Base-by-base conservation (phyloP, 805 yeast genomes). In the Kuraishia piskuri region DNA sequence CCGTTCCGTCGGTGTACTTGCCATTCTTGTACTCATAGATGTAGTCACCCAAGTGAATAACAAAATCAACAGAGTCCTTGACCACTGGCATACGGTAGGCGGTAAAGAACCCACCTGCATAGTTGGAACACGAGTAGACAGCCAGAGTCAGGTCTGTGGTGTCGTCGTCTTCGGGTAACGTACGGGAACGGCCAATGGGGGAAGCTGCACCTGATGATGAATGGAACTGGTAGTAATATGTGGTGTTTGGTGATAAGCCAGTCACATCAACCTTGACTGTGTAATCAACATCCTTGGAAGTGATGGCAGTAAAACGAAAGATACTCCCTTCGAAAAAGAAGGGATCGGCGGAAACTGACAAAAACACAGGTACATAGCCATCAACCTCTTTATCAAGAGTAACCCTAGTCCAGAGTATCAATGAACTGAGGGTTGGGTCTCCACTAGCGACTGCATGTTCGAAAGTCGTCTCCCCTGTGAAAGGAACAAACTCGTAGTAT, bases 1-100 rank as follows among this genome's bases (percentile, higher is more conserved):
- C 50, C 1, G 63, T 60, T 17, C 66, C 65, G 50, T 61, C 53
- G 9, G 63, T 56, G 44, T 61, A 63, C 31, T 52, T 52, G 17
- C 65, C 66, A 51, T 59, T 59, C 19, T 57, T 58, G 50, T 60
- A 55, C 47, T 60, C 66, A 48, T 62, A 62, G 40, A 62, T 62
- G 46, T 62, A 61, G 46, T 62, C 66, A 19, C 66, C 65, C 6
- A 62, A 54, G 53, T 62, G 66, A 22, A 62, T 50, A 10, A 60
- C 60, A 49, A 53, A 61, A 50, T 61, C 65, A 22, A 60, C 55
- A 8, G 59, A 55, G 23, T 58, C 54, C 47, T 61, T 57, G 10
- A 55, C 19, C 21, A 54, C 59, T 2, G 65, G 63, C 55, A 57
- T 54, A 17, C 52, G 51, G 46, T 61, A 61, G 7, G 61, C 54